Conservation (phyloP, 73 alveolate species). For the Paramecium sexaurelia region DNA sequence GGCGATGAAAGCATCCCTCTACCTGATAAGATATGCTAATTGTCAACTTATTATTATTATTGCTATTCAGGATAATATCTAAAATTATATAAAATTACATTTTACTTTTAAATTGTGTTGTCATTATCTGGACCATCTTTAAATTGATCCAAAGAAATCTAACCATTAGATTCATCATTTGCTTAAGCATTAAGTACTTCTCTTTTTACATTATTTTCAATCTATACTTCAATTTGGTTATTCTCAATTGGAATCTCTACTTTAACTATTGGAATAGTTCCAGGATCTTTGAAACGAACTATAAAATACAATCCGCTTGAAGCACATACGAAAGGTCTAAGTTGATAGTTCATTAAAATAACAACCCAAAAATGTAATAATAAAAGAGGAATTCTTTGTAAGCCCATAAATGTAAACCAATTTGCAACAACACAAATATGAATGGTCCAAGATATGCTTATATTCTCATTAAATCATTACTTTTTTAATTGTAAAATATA, state of each 20-base stretch:
- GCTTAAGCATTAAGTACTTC: slow-evolving; percentile 43
- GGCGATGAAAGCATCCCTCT: slow-evolving; percentile 58
- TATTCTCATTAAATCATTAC: background rate
- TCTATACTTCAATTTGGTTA: background rate
- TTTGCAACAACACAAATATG: background rate
- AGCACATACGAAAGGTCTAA: background rate
- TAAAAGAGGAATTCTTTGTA: background rate
- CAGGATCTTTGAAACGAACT: slow-evolving; percentile 27
- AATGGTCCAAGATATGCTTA: slow-evolving; percentile 14
- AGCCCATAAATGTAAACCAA: slow-evolving; percentile 10
- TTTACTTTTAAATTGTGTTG: slow-evolving; percentile 26
- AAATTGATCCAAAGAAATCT: slow-evolving; percentile 33
- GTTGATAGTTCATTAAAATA: background rate
- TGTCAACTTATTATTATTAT: background rate
- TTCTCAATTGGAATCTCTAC: background rate
- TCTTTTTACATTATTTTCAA: slow-evolving; percentile 35
- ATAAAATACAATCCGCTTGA: background rate
- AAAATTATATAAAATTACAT: background rate
- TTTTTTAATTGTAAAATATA: background rate
- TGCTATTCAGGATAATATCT: background rate
- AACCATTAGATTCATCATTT: slow-evolving; percentile 44
- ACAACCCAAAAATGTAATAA: slow-evolving; percentile 14
- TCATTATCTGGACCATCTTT: slow-evolving; percentile 29
- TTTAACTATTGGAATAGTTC: slow-evolving; percentile 19
- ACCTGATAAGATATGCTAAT: background rate